phyloP scores from a whole-genome alignment of 1,284 basidiomycete species.

The Erythrobasidium hasegawianum region DNA sequence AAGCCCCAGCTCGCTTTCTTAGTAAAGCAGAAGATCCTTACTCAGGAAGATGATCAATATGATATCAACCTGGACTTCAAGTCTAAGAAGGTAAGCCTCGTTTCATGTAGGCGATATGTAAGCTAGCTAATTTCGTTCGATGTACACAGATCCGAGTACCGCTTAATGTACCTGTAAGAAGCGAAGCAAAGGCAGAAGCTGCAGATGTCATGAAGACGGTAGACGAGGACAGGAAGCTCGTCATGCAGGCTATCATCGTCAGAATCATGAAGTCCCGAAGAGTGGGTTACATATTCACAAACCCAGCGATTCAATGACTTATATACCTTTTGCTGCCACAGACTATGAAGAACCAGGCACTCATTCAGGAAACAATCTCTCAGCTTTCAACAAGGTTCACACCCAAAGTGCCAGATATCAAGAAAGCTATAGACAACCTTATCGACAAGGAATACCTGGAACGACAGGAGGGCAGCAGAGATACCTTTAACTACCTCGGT shows the following conservation, averaged over 20 bases:
- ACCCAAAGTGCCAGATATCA: slow-evolving; percentile 84
- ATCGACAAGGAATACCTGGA: slow-evolving; percentile 98
- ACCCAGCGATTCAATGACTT: not conserved
- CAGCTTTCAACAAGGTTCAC: slow-evolving; percentile 85
- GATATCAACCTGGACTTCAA: slow-evolving; percentile 95
- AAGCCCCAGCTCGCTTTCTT: slow-evolving; percentile 76
- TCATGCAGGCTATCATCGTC: slow-evolving; percentile 62
- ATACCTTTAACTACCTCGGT: slow-evolving; percentile 38
- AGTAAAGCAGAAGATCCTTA: slow-evolving; percentile 85
- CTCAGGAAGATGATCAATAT: slow-evolving; percentile 74
- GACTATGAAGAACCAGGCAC: slow-evolving; percentile 90
- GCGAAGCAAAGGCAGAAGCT: slow-evolving; percentile 88
- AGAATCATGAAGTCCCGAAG: slow-evolving; percentile 96
- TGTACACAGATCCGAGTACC: slow-evolving; percentile 74
- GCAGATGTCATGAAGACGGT: slow-evolving; percentile 90
- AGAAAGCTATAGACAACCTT: slow-evolving; percentile 84
- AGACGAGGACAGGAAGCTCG: slow-evolving; percentile 94
- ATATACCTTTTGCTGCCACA: slow-evolving; percentile 51
- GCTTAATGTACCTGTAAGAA: slow-evolving; percentile 88
- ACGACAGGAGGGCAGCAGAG: slow-evolving; percentile 51
- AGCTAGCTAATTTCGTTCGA: not conserved
- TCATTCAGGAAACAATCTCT: slow-evolving; percentile 90
- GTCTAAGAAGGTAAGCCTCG: slow-evolving; percentile 69
- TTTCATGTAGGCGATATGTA: not conserved
- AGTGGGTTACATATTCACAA: slow-evolving; percentile 48